phyloP scores from a whole-genome alignment of 2,329 filamentous ascomycete genomes.

The Exophiala phaeomuriformis region DNA sequence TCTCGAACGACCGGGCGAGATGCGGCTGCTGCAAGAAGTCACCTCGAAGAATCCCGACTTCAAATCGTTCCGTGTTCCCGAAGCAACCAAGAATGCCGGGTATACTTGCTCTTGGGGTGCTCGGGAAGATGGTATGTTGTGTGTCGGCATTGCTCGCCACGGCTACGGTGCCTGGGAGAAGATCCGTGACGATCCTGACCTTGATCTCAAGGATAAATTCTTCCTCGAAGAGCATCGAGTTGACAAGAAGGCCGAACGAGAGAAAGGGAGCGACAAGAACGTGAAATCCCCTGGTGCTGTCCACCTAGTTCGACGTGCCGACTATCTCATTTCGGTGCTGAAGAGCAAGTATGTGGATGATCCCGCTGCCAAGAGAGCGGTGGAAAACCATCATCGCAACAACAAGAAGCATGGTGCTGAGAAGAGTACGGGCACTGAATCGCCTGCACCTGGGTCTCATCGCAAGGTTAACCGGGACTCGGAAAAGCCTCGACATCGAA shows the following conservation, averaged over 20 bases:
- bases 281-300: slow-evolving; percentile 90
- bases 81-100: slow-evolving; percentile 84
- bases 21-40: slow-evolving; percentile 72
- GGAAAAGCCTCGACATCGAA: slow-evolving; percentile 38
- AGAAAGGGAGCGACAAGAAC: slow-evolving; percentile 55
- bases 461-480: slow-evolving; percentile 39
- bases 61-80: slow-evolving; percentile 76
- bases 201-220: slow-evolving; percentile 81
- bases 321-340: slow-evolving; percentile 91
- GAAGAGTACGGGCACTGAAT: slow-evolving; percentile 32
- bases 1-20: slow-evolving; percentile 80
- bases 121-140: slow-evolving; percentile 93
- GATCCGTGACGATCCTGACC: slow-evolving; percentile 83
- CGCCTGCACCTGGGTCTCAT: slow-evolving; percentile 38
- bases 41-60: slow-evolving; percentile 57
- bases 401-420: slow-evolving; percentile 60
- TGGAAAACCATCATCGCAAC: slow-evolving; percentile 91
- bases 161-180: slow-evolving; percentile 94
- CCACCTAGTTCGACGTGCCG: slow-evolving; percentile 86
- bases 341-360: slow-evolving; percentile 74
- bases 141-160: slow-evolving; percentile 84
- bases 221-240: slow-evolving; percentile 98
- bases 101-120: slow-evolving; percentile 91
- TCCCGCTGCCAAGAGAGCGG: slow-evolving; percentile 61
- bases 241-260: slow-evolving; percentile 91